Base-by-base conservation (phyloP, 2,329 filamentous ascomycete genomes). In the Oidium heveae region DNA sequence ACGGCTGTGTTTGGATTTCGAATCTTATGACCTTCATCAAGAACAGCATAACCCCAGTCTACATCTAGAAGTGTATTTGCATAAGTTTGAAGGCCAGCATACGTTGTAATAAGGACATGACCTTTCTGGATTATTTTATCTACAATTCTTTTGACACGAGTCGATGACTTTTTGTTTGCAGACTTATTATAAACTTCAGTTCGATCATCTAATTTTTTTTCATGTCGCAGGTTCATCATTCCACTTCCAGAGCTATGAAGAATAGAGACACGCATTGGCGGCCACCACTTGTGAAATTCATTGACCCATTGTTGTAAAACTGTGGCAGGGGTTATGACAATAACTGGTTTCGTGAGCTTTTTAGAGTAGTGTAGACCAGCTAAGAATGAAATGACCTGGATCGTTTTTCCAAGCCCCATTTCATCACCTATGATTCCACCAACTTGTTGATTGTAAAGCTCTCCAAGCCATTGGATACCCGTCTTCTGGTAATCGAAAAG, bases 251-350 rank as follows among this genome's bases (percentile, higher is more conserved):
- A 95, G 0, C 86, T 86, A 65, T 98, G 91, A 52, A 98, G 67
- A 58, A 98, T 96, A 0, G 88, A 94, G 5, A 98, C 91, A 44
- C 93, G 78, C 34, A 98, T 72, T n/a, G 91, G 82, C n/a, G 91
- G 91, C 93, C 93, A 98, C 93, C 93, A 98, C 13, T 82, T 80
- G 68, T 98, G 93, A 61, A 98, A 96, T 64, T 98, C 91, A 59
- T 93, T 94, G 13, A 95, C 91, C 91, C 91, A 98, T 66, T 98
- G 91, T 57, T 86, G 84, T 70, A 98, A 81, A 24, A 98, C 83
- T 0, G 91, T 98, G 3, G 89, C 89, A 1, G 91, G 91, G 53
- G 87, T 88, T 4, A 98, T 87, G 8, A 98, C 77, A 57, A 98
- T 86, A 46, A 93, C 80, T 0, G 91, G 91, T 57, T 86, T 86